Evolutionary conservation across 2,329 filamentous ascomycete genomes (phyloP), one percentile per base, ranked within the genome.

Genomic region (Colletotrichum lentis): DNA sequence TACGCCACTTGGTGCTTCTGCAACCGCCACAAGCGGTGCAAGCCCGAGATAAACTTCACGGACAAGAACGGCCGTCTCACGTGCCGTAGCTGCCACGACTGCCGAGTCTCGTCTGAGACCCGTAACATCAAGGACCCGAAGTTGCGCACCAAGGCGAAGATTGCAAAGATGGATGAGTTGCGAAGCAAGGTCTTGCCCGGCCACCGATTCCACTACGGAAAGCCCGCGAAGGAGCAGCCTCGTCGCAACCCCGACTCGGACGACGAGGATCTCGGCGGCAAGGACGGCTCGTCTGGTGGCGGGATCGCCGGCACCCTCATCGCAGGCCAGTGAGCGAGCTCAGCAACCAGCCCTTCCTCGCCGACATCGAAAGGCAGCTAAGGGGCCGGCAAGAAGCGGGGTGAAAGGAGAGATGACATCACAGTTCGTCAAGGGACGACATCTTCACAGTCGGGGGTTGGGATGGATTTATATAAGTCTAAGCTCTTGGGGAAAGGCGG

Each of bases 201-300:
- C 35, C 7, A 24, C n/a, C 18, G 14, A 7, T 31, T 27, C 24
- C 44, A 52, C 16, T 39, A 44, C 4, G 57, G 46, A 18, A 31
- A 52, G 7, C 62, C 55, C 3, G 8, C 16, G 7, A 18, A 41
- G 8, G 22, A 18, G 10, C 27, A 1, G 22, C 37, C 14, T 2
- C 56, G 41, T 7, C 62, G 41, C 0, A 46, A 46, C 1, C 55
- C 55, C 12, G 62, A 54, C 35, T 58, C 52, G 6, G 62, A 65
- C 20, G 56, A 61, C 1, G 55, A 61, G 20, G 53, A 46, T 43
- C 3, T 35, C 8, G 39, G 16, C 24, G 39, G 41, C 14, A 12
- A 31, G 2, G 39, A 37, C 12, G 62, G 56, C 3, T 55, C 60
- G 16, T 49, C 27, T 31, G 53, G 47, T 5, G 62, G 56, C 14